A percentile compares a stretch with the other conserved stretches of the same genome.
Evolutionary conservation across 2,329 filamentous ascomycete genomes (phyloP).

Genomic region (Amesomyces nigricolor): DNA sequence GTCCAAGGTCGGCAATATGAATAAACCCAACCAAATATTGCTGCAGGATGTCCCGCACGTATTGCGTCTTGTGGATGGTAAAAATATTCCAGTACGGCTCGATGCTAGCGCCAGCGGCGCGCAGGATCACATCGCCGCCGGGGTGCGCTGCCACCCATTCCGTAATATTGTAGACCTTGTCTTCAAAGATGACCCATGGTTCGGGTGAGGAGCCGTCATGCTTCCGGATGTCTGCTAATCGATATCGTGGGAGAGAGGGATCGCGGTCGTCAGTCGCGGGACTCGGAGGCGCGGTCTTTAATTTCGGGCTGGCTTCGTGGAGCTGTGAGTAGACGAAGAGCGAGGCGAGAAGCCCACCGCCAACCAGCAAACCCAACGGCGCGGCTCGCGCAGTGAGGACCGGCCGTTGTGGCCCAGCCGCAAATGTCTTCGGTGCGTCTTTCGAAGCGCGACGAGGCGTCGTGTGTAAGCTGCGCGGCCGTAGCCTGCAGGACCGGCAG

Average conservation of each 20-base stretch:
- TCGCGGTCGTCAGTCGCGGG: conserved; percentile 31
- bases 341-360: conserved; percentile 24
- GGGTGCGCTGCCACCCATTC: conserved; percentile 62
- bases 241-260: conserved; percentile 43
- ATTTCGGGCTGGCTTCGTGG: conserved; percentile 1
- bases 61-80: conserved; percentile 59
- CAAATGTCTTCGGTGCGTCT: background rate
- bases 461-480: conserved; percentile 9
- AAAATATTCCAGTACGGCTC: conserved; percentile 69
- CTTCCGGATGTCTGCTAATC: conserved; percentile 45
- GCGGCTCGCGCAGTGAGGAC: conserved; percentile 23
- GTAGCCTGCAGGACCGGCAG: background rate
- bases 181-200: conserved; percentile 60
- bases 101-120: conserved; percentile 58
- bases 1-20: conserved; percentile 51
- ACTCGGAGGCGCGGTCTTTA: background rate
- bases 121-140: conserved; percentile 62
- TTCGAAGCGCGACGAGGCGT: conserved; percentile 2
- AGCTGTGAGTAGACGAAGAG: conserved; percentile 19
- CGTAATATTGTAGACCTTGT: conserved; percentile 65
- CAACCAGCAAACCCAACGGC: conserved; percentile 25
- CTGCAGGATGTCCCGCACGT: conserved; percentile 60
- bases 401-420: background rate
- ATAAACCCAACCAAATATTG: conserved; percentile 59
- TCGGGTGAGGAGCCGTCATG: conserved; percentile 47